Evolutionary conservation across 805 yeast species (phyloP), one percentile per base, ranked within the genome.

Genomic region (Candida boleticola): DNA sequence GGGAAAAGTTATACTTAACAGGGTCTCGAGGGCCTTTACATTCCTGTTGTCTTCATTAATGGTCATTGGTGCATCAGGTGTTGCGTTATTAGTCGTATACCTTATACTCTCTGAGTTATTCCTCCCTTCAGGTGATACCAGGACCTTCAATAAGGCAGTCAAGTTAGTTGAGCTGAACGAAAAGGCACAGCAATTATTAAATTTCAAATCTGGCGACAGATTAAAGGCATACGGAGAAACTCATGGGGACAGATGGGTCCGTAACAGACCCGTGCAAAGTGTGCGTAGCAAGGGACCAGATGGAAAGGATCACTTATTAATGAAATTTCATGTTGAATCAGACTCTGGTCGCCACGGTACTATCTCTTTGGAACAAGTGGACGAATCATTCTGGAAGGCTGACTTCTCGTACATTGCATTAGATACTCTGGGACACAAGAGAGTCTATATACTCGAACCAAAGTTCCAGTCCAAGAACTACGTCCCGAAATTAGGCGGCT

Each of bases 101-200:
- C 73, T 88, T 47, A 77, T 89, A 18, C 75, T 85, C n/a, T 73
- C 83, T 9, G 97, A 90, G 58, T 66, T 90, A 25, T 80, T 88
- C 50, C 76, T 90, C 37, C 97, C 97, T 7, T 83, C 95, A 1
- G 95, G 96, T 19, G 97, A 90, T 57, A 90, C 96, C 0, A 85
- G 84, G 49, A 80, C 95, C 2, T 90, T 90, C 70, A 89, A 90
- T 65, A 78, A 88, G 52, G 95, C 95, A 2, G 89, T 89, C 25
- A 76, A 79, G 10, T 65, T 86, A 52, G 77, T 89, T 29, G 92
- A 90, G 57, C 70, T 82, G 45, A 87, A 84, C 60, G 73, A 74
- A 37, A 61, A 60, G 29, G 82, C 85, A 3, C 82, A 82, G 51
- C 65, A 71, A 48, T 60, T 82, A 23, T 67, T 90, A 29, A 76